These are phyloP conservation scores for Solanum gandarillasii DNA, from an alignment of 257 asterid genomes.

Conservation along the genomic window DNA sequence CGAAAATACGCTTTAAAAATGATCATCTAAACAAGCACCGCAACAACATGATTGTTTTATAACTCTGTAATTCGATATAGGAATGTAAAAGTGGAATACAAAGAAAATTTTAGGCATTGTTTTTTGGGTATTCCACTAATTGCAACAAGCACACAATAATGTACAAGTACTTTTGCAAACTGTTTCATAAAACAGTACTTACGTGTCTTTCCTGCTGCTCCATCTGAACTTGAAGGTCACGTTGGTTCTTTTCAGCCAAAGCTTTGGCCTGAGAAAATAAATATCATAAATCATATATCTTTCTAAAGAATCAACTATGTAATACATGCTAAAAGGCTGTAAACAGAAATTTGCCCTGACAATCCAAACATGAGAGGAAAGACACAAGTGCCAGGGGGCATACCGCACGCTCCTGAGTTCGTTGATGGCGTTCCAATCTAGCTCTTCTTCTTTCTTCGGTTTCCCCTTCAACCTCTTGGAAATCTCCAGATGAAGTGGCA, in stretches of 20 bases:
- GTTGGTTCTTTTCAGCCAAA: conserved; percentile 90
- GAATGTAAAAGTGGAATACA: not conserved
- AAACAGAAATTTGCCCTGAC: not conserved
- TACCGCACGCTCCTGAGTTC: conserved; percentile 97
- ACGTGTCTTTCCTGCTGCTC: conserved; percentile 99
- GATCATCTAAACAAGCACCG: not conserved
- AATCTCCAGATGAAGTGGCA: conserved; percentile 64
- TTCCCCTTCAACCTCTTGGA: conserved; percentile 93
- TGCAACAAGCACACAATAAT: not conserved
- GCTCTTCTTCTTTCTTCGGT: conserved; percentile 93
- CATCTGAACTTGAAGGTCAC: conserved; percentile 86
- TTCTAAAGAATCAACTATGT: not conserved
- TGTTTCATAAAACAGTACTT: conserved; percentile 22
- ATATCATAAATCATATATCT: not conserved
- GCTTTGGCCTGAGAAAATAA: conserved; percentile 71
- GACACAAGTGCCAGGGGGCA: conserved; percentile 2
- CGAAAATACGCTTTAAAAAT: not conserved
- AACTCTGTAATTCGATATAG: not conserved
- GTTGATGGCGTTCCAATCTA: conserved; percentile 85
- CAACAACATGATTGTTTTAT: not conserved
- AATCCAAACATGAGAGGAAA: not conserved
- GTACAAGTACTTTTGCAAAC: not conserved
- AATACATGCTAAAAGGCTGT: not conserved
- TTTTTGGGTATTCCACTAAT: not conserved
- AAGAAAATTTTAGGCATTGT: not conserved